Conservation (phyloP, 83 land plant species). For the Diphasiastrum complanatum region DNA sequence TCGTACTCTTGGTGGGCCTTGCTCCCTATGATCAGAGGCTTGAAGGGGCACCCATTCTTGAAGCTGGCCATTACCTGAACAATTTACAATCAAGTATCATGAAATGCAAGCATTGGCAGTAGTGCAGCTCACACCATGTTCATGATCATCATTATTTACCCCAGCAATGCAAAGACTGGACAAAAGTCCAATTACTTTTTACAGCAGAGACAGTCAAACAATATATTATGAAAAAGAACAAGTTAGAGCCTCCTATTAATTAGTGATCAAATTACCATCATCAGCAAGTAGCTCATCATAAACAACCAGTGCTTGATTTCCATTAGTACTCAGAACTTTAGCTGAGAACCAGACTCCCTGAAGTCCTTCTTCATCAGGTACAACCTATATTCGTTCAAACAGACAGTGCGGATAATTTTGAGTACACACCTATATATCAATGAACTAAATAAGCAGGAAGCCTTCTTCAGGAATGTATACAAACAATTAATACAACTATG, state of each 20-base stretch:
- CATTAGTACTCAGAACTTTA: constrained; percentile 45
- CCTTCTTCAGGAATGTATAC: no score
- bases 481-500: no score
- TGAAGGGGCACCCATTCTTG: constrained; percentile 67
- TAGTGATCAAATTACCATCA: constrained; percentile 43
- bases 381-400: constrained; percentile 48
- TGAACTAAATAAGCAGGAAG: no score
- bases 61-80: constrained; percentile 48
- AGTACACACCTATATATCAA: no score
- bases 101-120: no score
- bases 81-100: no score
- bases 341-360: constrained; percentile 76
- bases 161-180: not conserved
- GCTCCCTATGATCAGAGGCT: constrained; percentile 27
- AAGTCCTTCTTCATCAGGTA: constrained; percentile 42
- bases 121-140: no score
- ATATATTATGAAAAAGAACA: not conserved
- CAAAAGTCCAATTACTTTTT: not conserved
- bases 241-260: not conserved
- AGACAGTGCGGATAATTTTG: no score
- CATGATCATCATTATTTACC: no score
- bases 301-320: constrained; percentile 51
- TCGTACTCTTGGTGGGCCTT: constrained; percentile 48
- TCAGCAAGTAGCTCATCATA: constrained; percentile 48
- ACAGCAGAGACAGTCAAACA: not conserved